These are phyloP conservation scores for Graphilbum sp. DNA, from an alignment of 2,329 filamentous ascomycete species.

Conservation along the genomic window DNA sequence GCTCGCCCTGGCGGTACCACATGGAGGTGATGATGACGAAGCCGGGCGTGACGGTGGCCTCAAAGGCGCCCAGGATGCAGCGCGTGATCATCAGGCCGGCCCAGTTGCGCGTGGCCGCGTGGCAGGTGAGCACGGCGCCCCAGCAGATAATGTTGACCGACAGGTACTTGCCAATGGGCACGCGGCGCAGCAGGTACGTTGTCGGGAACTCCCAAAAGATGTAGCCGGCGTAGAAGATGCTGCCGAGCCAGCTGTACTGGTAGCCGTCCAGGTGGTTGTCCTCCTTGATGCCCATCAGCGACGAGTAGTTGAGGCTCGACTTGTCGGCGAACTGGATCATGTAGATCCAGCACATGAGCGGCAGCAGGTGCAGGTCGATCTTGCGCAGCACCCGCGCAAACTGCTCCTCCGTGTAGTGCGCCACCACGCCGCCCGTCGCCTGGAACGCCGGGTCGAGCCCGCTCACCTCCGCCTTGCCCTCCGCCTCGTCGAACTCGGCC, in stretches of 20 bases:
- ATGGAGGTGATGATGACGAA: constrained; percentile 49
- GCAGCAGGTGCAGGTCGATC: too few species aligned
- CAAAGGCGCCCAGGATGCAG: constrained; percentile 47
- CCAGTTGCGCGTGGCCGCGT: constrained; percentile 40
- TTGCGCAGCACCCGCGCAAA: too few species aligned
- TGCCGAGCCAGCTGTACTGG: constrained; percentile 28
- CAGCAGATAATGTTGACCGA: constrained; percentile 4
- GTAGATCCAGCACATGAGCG: too few species aligned
- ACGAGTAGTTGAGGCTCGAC: constrained; percentile 32
- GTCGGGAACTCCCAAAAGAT: constrained; percentile 20
- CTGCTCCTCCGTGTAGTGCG: too few species aligned
- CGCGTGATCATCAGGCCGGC: constrained; percentile 20
- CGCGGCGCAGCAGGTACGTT: neutral
- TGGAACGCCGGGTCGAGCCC: too few species aligned
- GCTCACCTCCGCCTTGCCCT: too few species aligned
- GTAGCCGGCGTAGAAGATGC: constrained; percentile 27
- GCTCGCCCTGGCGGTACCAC: constrained; percentile 47
- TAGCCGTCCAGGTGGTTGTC: constrained; percentile 19
- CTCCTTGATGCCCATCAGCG: constrained; percentile 16
- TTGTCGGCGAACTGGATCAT: constrained; percentile 34
- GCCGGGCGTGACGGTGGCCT: constrained; percentile 28
- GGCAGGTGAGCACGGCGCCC: constrained; percentile 13
- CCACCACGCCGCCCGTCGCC: too few species aligned
- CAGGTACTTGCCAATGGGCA: constrained; percentile 4
- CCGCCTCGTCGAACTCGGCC: too few species aligned